Evolutionary conservation across 331 rosid species (phyloP).

Genomic region (Rhamnella rubrinervis): DNA sequence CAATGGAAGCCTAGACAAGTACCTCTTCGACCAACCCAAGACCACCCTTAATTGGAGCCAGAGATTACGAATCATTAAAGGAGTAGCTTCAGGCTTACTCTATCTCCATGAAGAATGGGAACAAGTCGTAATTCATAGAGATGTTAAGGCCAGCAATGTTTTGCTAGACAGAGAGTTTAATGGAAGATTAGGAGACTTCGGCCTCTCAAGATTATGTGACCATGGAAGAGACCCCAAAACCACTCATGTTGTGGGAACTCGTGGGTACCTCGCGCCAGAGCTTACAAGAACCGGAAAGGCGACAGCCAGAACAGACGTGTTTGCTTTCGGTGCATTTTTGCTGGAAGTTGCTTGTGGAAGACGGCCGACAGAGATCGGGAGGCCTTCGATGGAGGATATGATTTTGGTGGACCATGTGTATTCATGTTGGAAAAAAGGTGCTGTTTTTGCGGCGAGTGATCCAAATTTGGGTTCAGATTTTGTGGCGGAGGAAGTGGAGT

Average conservation of each 20-base stretch:
- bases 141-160: conserved; percentile 47
- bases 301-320: conserved; percentile 26
- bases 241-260: conserved; percentile 36
- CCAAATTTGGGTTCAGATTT: conserved; percentile 6
- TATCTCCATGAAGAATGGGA: conserved; percentile 48
- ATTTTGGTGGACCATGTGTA: conserved; percentile 34
- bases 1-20: conserved; percentile 41
- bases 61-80: conserved; percentile 33
- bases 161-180: conserved; percentile 33
- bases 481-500: conserved; percentile 22
- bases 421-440: conserved; percentile 8
- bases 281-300: conserved; percentile 36
- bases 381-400: conserved; percentile 6
- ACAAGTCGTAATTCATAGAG: conserved; percentile 44
- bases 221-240: conserved; percentile 34
- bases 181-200: conserved; percentile 43
- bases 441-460: conserved; percentile 24
- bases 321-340: conserved; percentile 34
- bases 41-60: conserved; percentile 30
- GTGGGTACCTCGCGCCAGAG: conserved; percentile 45
- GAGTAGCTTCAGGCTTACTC: conserved; percentile 37
- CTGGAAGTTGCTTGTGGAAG: conserved; percentile 44
- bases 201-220: conserved; percentile 39
- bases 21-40: conserved; percentile 10
- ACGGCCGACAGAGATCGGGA: conserved; percentile 27